A percentile compares a stretch with the other conserved stretches of the same genome.
Conservation (phyloP, 768 basidiomycete species). For the Hypholoma fasciculare region DNA sequence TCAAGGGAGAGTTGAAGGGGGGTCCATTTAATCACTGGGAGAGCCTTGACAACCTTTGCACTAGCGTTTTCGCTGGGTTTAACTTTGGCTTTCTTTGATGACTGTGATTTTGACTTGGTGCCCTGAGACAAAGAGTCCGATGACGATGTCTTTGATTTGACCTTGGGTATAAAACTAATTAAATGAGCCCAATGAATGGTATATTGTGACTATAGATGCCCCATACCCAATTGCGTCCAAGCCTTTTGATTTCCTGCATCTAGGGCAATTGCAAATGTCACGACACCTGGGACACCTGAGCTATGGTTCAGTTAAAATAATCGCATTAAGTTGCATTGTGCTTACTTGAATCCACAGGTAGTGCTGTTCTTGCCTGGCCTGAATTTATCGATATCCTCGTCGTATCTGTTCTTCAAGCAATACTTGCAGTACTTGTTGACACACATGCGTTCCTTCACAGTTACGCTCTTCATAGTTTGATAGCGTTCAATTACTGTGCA, state of each 20-base stretch:
- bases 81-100: not conserved
- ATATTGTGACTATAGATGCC: not conserved
- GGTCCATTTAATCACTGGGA: constrained; percentile 58
- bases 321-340: constrained; percentile 1
- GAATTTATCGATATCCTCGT: constrained; percentile 43
- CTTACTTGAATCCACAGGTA: constrained; percentile 51
- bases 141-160: constrained; percentile 13
- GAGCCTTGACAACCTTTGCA: constrained; percentile 11
- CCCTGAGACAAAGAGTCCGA: constrained; percentile 8
- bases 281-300: constrained; percentile 70
- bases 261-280: constrained; percentile 65
- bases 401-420: constrained; percentile 1
- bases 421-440: constrained; percentile 4
- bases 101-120: constrained; percentile 9
- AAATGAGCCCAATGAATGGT: not conserved
- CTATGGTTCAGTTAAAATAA: not conserved
- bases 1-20: constrained; percentile 42
- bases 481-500: constrained; percentile 28
- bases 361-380: constrained; percentile 34
- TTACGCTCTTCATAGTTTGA: not conserved
- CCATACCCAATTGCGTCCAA: constrained; percentile 60
- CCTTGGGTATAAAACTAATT: constrained; percentile 12
- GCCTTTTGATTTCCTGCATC: constrained; percentile 65
- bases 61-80: constrained; percentile 9
- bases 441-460: not conserved